Percentiles rank a stretch among this genome's conserved stretches.
Conservation (phyloP, 441 rosid genomes). For the Breynia disticha region DNA sequence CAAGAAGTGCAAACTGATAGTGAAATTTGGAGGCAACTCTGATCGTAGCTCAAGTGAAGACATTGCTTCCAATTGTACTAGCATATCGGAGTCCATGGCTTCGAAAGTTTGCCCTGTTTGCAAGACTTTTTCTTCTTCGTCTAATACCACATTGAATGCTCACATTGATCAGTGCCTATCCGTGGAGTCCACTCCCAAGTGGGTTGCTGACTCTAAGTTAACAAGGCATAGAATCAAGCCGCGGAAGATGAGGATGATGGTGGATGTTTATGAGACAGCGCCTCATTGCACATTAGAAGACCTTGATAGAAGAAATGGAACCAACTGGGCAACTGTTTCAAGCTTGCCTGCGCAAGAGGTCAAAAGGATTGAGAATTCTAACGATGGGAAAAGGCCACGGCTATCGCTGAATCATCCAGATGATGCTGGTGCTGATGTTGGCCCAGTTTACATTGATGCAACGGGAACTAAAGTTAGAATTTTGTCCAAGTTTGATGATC, state of each 20-base stretch:
- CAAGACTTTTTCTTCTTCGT: conserved; percentile 86
- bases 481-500: conserved; percentile 48
- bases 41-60: conserved; percentile 58
- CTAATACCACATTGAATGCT: conserved; percentile 97
- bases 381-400: conserved; percentile 36
- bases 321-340: conserved; percentile 56
- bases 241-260: conserved; percentile 60
- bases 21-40: conserved; percentile 54
- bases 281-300: conserved; percentile 71
- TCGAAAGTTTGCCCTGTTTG: conserved; percentile 97
- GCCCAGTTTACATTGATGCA: conserved; percentile 81
- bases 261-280: conserved; percentile 65
- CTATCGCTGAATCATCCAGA: conserved; percentile 28
- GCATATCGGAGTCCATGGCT: conserved; percentile 68
- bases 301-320: conserved; percentile 82
- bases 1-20: conserved; percentile 69
- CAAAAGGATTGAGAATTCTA: conserved; percentile 29
- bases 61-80: conserved; percentile 47
- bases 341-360: conserved; percentile 36
- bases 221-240: conserved; percentile 67
- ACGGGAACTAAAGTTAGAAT: conserved; percentile 77
- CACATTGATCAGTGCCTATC: conserved; percentile 98
- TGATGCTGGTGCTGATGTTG: conserved; percentile 45
- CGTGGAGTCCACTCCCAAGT: conserved; percentile 50
- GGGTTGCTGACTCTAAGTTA: conserved; percentile 50